These are phyloP conservation scores for Ophiocordyceps camponoti-rufipedis DNA, from an alignment of 2,329 filamentous ascomycete genomes.

Conservation along the genomic window DNA sequence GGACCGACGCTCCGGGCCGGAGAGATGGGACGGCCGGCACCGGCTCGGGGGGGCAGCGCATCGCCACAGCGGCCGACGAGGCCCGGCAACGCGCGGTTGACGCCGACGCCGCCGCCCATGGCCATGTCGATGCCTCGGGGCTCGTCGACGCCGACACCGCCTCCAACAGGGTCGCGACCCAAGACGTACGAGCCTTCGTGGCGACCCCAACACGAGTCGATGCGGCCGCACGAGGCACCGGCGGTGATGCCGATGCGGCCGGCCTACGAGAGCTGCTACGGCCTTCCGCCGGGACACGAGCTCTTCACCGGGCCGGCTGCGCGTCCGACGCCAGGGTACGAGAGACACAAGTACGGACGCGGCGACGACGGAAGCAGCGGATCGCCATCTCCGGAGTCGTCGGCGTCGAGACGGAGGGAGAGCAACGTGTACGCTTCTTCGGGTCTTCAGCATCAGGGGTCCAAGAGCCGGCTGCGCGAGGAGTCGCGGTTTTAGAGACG, in stretches of 20 bases:
- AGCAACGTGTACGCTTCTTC: conserved; percentile 39
- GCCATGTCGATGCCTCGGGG: conserved; percentile 10
- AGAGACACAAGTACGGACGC: conserved; percentile 16
- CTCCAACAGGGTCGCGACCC: conserved; percentile 7
- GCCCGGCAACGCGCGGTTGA: conserved; percentile 13
- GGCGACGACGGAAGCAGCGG: conserved; percentile 6
- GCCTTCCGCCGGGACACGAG: conserved; percentile 9
- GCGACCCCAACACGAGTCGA: conserved; percentile 24
- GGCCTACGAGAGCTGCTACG: conserved; percentile 26
- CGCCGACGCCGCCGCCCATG: conserved; percentile 32
- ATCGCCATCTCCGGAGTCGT: conserved; percentile 1
- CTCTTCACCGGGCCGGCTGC: conserved; percentile 4
- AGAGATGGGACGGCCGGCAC: conserved; percentile 27
- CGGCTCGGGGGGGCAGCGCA: conserved; percentile 19
- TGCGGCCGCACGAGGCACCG: conserved; percentile 16
- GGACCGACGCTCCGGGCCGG: background rate
- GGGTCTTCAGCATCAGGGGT: conserved; percentile 29
- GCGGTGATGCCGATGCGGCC: conserved; percentile 16
- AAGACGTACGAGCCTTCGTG: background rate
- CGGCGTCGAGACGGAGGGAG: conserved; percentile 29
- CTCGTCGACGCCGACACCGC: conserved; percentile 23
- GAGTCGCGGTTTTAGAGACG: conserved; percentile 26
- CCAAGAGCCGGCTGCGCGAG: conserved; percentile 34
- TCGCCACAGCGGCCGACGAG: conserved; percentile 33
- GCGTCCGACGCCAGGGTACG: conserved; percentile 15